Evolutionary conservation across 2,329 filamentous ascomycete species (phyloP), one percentile per base, ranked within the genome.

Genomic region (Westerdykella ornata): DNA sequence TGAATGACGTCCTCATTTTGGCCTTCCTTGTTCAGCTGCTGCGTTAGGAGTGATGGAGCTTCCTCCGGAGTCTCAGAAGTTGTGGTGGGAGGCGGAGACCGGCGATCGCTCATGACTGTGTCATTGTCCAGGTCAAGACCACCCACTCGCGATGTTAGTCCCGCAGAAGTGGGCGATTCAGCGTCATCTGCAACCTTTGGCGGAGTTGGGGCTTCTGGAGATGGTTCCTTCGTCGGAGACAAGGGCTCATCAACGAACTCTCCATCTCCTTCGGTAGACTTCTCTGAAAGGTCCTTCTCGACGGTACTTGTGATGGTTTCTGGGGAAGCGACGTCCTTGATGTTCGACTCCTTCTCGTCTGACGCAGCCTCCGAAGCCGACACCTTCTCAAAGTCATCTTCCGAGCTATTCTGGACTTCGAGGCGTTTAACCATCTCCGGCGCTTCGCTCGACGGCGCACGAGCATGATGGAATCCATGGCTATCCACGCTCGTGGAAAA

Each of bases 311-410:
- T 31, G 16, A 45, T 45, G 8, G 30, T 33, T 7, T 8, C 8
- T 7, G 4, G 30, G 5, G 30, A 13, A 14, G 8, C 26, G 8
- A 8, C n/a, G 26, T 14, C n/a, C n/a, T 14, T 17, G 8, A 2
- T 14, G 5, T 33, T n/a, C 12, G n/a, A 4, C 6, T 46, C 51
- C 39, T 57, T 56, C 38, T 86, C 82, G 46, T 89, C 85, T 14
- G 78, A 79, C 54, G 88, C 77, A 44, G 88, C 84, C 20, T 81
- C 82, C 35, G 78, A 76, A 17, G 74, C 72, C 35, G 72, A 72
- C 8, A 97, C 89, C 65, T 95, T 88, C 63, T 98, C 92, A 57
- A 96, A 97, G 60, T 97, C 92, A 49, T 92, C 86, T 51, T 95
- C 88, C 11, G 84, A 83, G 13, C 79, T 81, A 56, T 92, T 94